phyloP scores from a whole-genome alignment of 169 alveolate genomes.

The Cardiosporidium cionae region DNA sequence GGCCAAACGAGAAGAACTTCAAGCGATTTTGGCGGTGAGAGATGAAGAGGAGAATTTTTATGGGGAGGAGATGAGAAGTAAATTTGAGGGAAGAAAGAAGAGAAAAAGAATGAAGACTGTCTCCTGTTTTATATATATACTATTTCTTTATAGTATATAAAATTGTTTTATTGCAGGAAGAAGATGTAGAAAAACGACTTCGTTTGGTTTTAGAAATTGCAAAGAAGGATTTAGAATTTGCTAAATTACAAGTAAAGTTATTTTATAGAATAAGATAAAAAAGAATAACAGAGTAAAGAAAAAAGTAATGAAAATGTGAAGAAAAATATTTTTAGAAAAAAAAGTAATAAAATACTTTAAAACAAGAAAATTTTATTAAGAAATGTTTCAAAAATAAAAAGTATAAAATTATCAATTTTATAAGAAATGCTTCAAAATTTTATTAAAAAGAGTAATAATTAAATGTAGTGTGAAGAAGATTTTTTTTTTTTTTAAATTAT shows the following conservation, averaged over 20 bases:
- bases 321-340: too few relatives aligned
- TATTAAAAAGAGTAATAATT: too few relatives aligned
- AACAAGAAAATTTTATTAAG: too few relatives aligned
- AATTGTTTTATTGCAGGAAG: conserved; percentile 28
- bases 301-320: conserved; percentile 28
- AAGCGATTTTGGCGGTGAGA: conserved; percentile 43
- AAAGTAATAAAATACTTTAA: too few relatives aligned
- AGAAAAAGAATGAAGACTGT: neutral
- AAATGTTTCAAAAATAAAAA: too few relatives aligned
- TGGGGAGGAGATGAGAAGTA: too few relatives aligned
- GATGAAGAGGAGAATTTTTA: neutral
- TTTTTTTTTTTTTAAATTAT: too few relatives aligned
- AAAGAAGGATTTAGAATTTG: conserved; percentile 59
- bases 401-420: too few relatives aligned
- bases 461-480: too few relatives aligned
- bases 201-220: conserved; percentile 58
- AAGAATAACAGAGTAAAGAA: conserved; percentile 57
- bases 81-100: too few relatives aligned
- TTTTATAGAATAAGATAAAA: conserved; percentile 53
- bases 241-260: conserved; percentile 48
- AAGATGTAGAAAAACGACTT: conserved; percentile 52
- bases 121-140: neutral
- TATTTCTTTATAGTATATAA: neutral
- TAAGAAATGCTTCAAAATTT: too few relatives aligned
- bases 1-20: conserved; percentile 60